Evolutionary conservation across 1,284 basidiomycete genomes (phyloP), one percentile per base, ranked within the genome.

Genomic region (Heterobasidion occidentale): DNA sequence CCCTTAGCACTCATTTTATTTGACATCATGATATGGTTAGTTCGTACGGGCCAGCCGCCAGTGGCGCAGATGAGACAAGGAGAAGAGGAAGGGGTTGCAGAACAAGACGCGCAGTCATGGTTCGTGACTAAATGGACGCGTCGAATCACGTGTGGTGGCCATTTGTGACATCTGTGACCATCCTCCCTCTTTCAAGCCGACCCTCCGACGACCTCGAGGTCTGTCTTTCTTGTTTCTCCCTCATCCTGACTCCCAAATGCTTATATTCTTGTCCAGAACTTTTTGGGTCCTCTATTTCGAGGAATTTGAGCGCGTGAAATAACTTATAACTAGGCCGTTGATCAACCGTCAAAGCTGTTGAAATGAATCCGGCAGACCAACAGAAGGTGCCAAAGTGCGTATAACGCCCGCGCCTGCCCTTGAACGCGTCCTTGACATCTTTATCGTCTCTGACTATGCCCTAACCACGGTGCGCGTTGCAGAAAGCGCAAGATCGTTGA

Each of bases 401-500:
- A 9, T 17, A 27, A 27, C 6, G 27, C 27, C 6, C 27, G 27
- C 27, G 27, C 6, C 15, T 34, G 20, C 11, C 46, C 35, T 46
- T 27, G 27, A 27, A 27, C 27, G 27, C 27, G 5, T 27, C 27
- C 27, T 27, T 27, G 27, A 27, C 27, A 27, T 27, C 6, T 4
- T 27, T 5, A 4, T 27, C 27, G 27, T 27, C 27, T 27, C 27
- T 27, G 4, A 27, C 4, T 27, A 27, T 27, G 17, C 49, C 11
- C 11, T 34, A 27, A 9, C 11, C 5, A 14, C 14, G 17, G 45
- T 9, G 5, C 20, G 20, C 45, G n/a, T 15, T 27, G 4, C 60
- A 92, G 88, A 69, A 86, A 84, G 65, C 82, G 90, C 56, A 90
- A 91, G 66, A 77, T 92, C 45, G 89, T 88, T 2, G 90, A 92